Conservation (phyloP, 768 basidiomycete species). For the Trametes maxima region DNA sequence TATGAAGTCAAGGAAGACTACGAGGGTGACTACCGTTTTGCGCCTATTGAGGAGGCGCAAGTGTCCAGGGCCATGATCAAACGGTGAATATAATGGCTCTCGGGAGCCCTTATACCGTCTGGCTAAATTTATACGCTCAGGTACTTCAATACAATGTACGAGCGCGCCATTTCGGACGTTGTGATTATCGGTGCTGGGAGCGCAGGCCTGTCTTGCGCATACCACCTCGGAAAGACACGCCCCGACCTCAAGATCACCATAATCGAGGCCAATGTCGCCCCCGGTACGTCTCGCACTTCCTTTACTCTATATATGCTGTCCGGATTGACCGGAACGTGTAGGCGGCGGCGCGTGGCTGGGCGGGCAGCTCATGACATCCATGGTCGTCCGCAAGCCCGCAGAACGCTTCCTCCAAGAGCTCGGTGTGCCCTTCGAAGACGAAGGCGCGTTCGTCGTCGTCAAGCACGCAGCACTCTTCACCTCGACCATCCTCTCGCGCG, state of each 20-base stretch:
- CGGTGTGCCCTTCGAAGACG: conserved; percentile 76
- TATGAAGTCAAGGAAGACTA: conserved; percentile 55
- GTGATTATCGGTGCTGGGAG: conserved; percentile 75
- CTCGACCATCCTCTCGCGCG: conserved; percentile 69
- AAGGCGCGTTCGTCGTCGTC: conserved; percentile 76
- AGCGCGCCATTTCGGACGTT: conserved; percentile 74
- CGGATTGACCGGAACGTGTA: background rate
- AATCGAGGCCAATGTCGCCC: conserved; percentile 79
- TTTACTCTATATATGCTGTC: background rate
- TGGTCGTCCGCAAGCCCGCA: conserved; percentile 82
- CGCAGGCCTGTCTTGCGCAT: conserved; percentile 72
- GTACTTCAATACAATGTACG: conserved; percentile 75
- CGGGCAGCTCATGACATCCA: conserved; percentile 77
- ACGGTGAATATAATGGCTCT: conserved; percentile 39
- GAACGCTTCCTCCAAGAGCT: conserved; percentile 70
- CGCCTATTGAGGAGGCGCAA: conserved; percentile 75
- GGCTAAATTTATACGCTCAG: conserved; percentile 35
- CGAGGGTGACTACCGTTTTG: conserved; percentile 65
- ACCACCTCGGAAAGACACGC: conserved; percentile 64
- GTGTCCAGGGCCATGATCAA: conserved; percentile 79
- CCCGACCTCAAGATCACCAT: conserved; percentile 70
- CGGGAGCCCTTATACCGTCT: too few species aligned
- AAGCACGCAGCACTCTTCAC: conserved; percentile 85
- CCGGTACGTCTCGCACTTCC: conserved; percentile 40
- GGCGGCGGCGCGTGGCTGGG: conserved; percentile 76